Base-by-base conservation (phyloP, 2,329 filamentous ascomycete genomes). In the Sporothrix sp. region DNA sequence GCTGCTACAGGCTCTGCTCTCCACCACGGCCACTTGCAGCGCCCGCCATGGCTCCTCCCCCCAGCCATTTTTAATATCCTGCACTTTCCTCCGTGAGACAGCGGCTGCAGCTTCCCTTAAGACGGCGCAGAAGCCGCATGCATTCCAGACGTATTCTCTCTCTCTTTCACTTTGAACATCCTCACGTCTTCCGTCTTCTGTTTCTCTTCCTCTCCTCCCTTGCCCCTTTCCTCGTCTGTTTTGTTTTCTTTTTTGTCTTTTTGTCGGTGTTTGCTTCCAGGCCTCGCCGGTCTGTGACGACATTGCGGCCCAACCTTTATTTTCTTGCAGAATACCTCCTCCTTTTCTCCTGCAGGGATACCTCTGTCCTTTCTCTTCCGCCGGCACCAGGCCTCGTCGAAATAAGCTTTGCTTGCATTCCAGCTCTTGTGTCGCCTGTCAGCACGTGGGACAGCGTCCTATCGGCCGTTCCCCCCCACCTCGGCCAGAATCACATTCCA, bases 21-120 rank as follows among this genome's bases (percentile, higher is more conserved):
- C 6, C 25, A 28, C 5, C 25, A 6, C 25, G 25, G 25, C 25
- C 6, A 28, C 10, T 28, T 28, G 25, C 25, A 10, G n/a, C n/a
- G n/a, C n/a, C n/a, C n/a, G n/a, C n/a, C n/a, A n/a, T n/a, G n/a
- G n/a, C n/a, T n/a, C n/a, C n/a, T n/a, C n/a, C n/a, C n/a, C 51
- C 45, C 46, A 48, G 51, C 51, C 46, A 49, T 52, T 39, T 48
- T 30, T 27, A 23, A 40, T 50, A 35, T 37, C 46, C 51, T 52
- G 39, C 46, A 44, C 46, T 35, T 18, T 30, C 27, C 43, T 21
- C 30, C 30, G 43, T 30, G 43, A 18, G 28, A 33, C 43, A 52
- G 18, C 42, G 28, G 20, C 46, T 37, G 42, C 51, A 45, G 28
- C 27, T 36, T 38, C 46, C 48, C 51, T 35, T 52, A 48, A 52